phyloP scores from a whole-genome alignment of 1,139 yeast genomes.

The Petasospora rhodanensis region DNA sequence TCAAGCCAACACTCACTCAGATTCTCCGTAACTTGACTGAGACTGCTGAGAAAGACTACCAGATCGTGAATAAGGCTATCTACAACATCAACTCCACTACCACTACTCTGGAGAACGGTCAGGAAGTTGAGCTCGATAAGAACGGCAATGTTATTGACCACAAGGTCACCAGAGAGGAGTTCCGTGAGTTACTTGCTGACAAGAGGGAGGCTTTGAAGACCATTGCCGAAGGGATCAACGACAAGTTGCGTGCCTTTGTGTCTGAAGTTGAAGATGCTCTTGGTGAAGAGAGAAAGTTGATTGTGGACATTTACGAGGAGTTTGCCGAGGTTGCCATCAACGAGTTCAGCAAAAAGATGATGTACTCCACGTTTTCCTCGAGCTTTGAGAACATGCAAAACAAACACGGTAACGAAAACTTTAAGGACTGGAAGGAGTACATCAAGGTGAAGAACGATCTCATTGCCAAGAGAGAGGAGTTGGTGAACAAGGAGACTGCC shows the following conservation, averaged over 20 bases:
- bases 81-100: conserved; percentile 45
- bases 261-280: conserved; percentile 37
- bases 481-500: conserved; percentile 47
- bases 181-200: conserved; percentile 43
- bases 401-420: conserved; percentile 33
- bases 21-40: conserved; percentile 40
- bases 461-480: conserved; percentile 50
- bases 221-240: conserved; percentile 33
- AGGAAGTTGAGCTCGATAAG: conserved; percentile 31
- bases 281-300: conserved; percentile 44
- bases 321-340: conserved; percentile 63
- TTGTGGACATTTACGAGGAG: conserved; percentile 64
- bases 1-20: conserved; percentile 37
- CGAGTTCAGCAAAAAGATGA: conserved; percentile 43
- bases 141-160: conserved; percentile 30
- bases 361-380: conserved; percentile 33
- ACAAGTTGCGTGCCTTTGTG: conserved; percentile 8
- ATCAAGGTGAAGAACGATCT: conserved; percentile 53
- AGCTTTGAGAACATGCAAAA: conserved; percentile 23
- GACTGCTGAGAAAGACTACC: conserved; percentile 41
- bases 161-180: conserved; percentile 51
- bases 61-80: conserved; percentile 42
- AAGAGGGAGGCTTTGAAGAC: conserved; percentile 34
- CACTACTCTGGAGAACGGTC: conserved; percentile 36
- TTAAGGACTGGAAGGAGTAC: conserved; percentile 69